Percentiles rank a stretch among this genome's conserved stretches.
phyloP scores from a whole-genome alignment of 495 filamentous ascomycete genomes.

The Penicillium ucsense region DNA sequence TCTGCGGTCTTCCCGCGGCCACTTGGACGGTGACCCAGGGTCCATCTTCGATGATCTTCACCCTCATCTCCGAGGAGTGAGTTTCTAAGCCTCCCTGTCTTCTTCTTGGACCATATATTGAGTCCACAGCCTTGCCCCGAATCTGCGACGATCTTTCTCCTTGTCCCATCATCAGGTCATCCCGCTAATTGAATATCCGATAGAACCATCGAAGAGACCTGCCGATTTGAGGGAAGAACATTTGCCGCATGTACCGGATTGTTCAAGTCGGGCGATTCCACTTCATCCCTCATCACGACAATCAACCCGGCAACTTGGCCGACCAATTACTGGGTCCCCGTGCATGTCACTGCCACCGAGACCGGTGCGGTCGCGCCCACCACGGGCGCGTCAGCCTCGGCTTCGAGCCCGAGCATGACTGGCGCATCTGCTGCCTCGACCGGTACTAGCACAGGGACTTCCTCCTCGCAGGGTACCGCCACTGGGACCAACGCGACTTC shows the following conservation, averaged over 20 bases:
- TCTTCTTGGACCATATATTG: too few relatives aligned
- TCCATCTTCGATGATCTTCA: background rate
- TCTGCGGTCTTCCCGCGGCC: slow-evolving; percentile 1
- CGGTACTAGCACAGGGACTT: background rate
- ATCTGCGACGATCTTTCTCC: too few relatives aligned
- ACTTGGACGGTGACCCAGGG: slow-evolving; percentile 1
- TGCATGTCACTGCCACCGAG: slow-evolving; percentile 6
- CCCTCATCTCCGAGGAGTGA: background rate
- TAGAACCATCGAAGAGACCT: too few relatives aligned
- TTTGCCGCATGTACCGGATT: background rate
- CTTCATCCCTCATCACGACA: background rate
- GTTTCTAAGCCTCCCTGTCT: too few relatives aligned
- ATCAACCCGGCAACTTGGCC: background rate
- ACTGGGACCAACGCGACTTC: background rate
- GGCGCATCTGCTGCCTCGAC: background rate
- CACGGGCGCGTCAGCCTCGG: slow-evolving; percentile 5
- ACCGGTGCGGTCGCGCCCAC: slow-evolving; percentile 3
- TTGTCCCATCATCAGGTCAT: too few relatives aligned
- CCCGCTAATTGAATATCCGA: too few relatives aligned
- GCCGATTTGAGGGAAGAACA: too few relatives aligned
- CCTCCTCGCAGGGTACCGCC: background rate
- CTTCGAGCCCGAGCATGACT: slow-evolving; percentile 3
- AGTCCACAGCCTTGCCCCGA: too few relatives aligned
- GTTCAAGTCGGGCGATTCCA: background rate
- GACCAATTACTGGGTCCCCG: slow-evolving; percentile 1